These are phyloP conservation scores for Neonothopanus nambi DNA, from an alignment of 1,284 basidiomycete species.

Conservation along the genomic window DNA sequence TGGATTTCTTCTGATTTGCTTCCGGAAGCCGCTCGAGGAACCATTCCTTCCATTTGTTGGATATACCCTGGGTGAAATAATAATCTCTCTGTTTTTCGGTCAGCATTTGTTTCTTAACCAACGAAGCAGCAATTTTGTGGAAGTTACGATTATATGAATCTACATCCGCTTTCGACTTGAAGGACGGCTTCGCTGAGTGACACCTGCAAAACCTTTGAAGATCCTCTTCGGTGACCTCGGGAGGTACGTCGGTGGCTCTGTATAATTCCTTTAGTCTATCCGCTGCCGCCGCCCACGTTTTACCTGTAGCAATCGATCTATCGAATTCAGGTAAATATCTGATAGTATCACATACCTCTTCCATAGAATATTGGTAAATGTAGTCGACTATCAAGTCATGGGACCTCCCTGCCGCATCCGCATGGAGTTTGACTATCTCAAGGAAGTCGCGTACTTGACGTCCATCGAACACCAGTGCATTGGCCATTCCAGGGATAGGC, in stretches of 20 bases:
- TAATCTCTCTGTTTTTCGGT: not conserved
- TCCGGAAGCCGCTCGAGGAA: not conserved
- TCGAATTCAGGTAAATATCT: not conserved
- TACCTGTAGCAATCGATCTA: too few relatives aligned
- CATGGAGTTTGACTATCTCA: not conserved
- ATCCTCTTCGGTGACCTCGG: not conserved
- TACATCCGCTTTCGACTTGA: not conserved
- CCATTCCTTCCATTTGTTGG: not conserved
- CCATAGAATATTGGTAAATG: not conserved
- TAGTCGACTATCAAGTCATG: not conserved
- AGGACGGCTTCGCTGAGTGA: not conserved
- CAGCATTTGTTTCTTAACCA: too few relatives aligned
- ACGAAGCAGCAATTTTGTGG: not conserved
- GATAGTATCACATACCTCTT: not conserved
- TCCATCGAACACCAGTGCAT: not conserved
- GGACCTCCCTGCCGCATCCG: not conserved
- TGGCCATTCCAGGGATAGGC: not conserved
- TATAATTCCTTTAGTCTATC: not conserved
- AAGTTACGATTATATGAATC: conserved; percentile 2
- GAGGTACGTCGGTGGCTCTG: not conserved
- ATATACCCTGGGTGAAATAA: conserved; percentile 2
- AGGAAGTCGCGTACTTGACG: not conserved
- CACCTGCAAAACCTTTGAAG: not conserved
- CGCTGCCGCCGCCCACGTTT: not conserved
- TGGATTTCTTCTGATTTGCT: not conserved